These are phyloP conservation scores for Candida khao-thaluensis DNA, from an alignment of 805 yeast genomes.

Conservation along the genomic window DNA sequence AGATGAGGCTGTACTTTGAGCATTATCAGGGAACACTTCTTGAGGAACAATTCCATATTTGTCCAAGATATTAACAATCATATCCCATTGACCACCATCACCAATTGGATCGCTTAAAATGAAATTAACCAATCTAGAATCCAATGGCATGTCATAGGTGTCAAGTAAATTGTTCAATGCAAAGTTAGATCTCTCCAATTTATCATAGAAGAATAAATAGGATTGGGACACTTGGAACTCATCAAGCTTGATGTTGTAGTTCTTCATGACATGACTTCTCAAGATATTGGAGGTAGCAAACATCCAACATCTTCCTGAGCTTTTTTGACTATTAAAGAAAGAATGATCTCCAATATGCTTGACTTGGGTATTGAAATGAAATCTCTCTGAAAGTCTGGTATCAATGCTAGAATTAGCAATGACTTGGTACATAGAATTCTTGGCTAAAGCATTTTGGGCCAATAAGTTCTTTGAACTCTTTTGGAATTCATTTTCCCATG, in stretches of 20 bases:
- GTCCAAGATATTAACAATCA: conserved; percentile 72
- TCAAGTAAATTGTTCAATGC: conserved; percentile 75
- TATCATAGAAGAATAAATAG: conserved; percentile 80
- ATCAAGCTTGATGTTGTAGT: conserved; percentile 51
- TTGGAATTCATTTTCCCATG: conserved; percentile 48
- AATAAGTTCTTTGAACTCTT: conserved; percentile 50
- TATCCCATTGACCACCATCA: conserved; percentile 89
- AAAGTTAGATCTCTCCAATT: conserved; percentile 79
- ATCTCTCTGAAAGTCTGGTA: conserved; percentile 25
- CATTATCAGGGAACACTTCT: conserved; percentile 68
- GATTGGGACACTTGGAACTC: conserved; percentile 76
- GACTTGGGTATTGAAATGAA: conserved; percentile 37
- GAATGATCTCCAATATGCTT: conserved; percentile 37
- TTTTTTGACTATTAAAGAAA: conserved; percentile 55
- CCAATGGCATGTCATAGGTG: conserved; percentile 64
- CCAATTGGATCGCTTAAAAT: conserved; percentile 63
- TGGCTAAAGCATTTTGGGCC: conserved; percentile 55
- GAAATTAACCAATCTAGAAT: conserved; percentile 67
- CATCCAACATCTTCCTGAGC: conserved; percentile 86
- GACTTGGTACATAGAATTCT: conserved; percentile 43
- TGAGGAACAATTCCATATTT: conserved; percentile 84
- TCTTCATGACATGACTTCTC: conserved; percentile 59
- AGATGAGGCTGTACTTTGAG: conserved; percentile 53
- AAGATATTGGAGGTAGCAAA: conserved; percentile 79
- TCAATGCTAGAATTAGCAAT: conserved; percentile 32